Conservation (phyloP, 2,329 filamentous ascomycete genomes). For the Neocucurbitaria cava region DNA sequence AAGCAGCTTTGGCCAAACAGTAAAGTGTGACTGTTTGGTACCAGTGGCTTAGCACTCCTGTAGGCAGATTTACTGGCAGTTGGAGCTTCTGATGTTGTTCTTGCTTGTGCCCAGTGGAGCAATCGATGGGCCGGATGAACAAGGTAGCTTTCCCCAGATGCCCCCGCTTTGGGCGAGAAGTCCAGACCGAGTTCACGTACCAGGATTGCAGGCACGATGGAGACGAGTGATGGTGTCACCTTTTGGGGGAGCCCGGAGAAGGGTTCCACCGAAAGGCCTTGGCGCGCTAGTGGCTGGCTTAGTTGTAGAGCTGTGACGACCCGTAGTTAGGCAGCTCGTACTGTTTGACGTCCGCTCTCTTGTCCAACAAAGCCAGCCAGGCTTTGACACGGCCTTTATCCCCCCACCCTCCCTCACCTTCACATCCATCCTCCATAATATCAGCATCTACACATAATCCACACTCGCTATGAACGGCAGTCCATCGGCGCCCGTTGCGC, state of each 20-base stretch:
- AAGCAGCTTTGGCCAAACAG: background rate
- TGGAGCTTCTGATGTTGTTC: background rate
- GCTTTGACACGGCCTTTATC: constrained; percentile 31
- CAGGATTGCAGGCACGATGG: background rate
- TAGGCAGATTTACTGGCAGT: background rate
- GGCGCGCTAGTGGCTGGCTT: constrained; percentile 6
- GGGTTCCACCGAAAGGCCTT: constrained; percentile 9
- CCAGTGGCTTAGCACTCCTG: background rate
- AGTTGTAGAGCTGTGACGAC: constrained; percentile 23
- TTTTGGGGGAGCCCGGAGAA: constrained; percentile 11
- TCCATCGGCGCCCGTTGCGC: constrained; percentile 23
- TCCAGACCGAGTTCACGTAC: background rate
- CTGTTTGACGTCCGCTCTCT: constrained; percentile 2
- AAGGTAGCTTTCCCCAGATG: background rate
- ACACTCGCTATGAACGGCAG: constrained; percentile 27
- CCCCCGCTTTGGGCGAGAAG: background rate
- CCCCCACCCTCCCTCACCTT: constrained; percentile 28
- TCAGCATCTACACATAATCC: constrained; percentile 1
- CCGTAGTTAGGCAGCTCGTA: no score
- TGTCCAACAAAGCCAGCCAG: constrained; percentile 3
- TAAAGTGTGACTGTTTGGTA: background rate
- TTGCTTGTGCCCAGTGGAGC: background rate
- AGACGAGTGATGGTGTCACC: constrained; percentile 11
- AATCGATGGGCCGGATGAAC: background rate
- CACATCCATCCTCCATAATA: constrained; percentile 29